Base-by-base conservation (phyloP, 2,329 filamentous ascomycete species). In the Zymoseptoria ardabiliae region DNA sequence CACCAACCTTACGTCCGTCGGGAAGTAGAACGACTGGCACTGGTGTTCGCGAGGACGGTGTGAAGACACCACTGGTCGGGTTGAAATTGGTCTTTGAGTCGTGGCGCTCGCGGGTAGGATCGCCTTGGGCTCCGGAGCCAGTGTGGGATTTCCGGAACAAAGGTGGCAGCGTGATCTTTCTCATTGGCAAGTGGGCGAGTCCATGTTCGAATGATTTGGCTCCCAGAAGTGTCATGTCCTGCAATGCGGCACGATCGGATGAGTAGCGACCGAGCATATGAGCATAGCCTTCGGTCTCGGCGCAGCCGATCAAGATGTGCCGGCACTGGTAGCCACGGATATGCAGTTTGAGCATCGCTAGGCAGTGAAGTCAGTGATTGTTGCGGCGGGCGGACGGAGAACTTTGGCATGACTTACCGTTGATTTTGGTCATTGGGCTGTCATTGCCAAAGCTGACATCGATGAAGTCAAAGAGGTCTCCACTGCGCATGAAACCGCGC, bases 381-480 rank as follows among this genome's bases (percentile, higher is more conserved):
- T n/a, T 45, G 35, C 17, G 17, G 13, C 35, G 35, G 35, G 6
- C 35, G 13, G 35, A 17, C 35, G 17, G 35, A 13, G 13, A 6
- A 45, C 17, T 45, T 8, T 28, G 25, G 54, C 22, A 19, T 50
- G 10, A 72, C 63, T 65, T 57, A 71, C 75, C 81, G 66, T 80
- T 78, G 58, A 87, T 76, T 70, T 87, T 87, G 66, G 79, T 80
- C 64, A 82, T 80, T 20, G 81, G 80, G 20, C 80, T 79, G 64
- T 83, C 81, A 67, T 85, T 84, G 28, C 81, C 78, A 63, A 81
- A 78, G 7, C 83, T 81, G 17, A 82, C 81, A 68, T 87, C 84
- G 22, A 85, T 74, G 64, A 84, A 84, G 66, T 87, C 84, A 59
- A 82, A 83, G 0, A 84, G 73, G 21, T 78, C 78, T 55, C 81